Base-by-base conservation (phyloP, 495 filamentous ascomycete species). In the Xylaria scruposa region DNA sequence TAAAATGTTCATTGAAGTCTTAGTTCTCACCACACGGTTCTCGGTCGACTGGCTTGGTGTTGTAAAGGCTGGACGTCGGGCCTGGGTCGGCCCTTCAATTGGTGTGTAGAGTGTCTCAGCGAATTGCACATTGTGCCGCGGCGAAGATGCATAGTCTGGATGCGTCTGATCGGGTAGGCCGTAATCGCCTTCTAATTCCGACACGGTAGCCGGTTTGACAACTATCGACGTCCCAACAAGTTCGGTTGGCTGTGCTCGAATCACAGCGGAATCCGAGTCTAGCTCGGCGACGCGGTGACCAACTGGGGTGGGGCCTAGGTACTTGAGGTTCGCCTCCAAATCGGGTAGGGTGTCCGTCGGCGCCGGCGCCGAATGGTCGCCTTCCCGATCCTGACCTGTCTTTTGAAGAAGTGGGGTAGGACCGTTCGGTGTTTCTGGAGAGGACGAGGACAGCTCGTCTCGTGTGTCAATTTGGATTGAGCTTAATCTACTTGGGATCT, bases 111-210 rank as follows among this genome's bases (percentile, higher is more conserved):
- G 33, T n/a, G 59, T 44, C 59, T 15, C 40, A 1, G 12, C 40
- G 40, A 42, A 44, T 21, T 10, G 59, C 1, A 44, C 26, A 24
- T 12, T 9, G 10, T 62, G 59, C 33, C 38, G 36, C 59, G 59
- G 59, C 4, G 59, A 62, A 21, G 59, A 8, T 3, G 59, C n/a
- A 38, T 62, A 63, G 60, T 63, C 60, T 8, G 60, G 60, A 9
- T 63, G 60, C 21, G 21, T 46, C 40, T 63, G 60, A 2, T 63
- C 8, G 1, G 60, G 60, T 19, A 63, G 12, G 24, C 40, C 40
- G 60, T 63, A 47, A 13, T 63, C 60, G 60, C 60, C 60, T 10
- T 24, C 38, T 31, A 63, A 46, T 63, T 63, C 60, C 8, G 60
- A 15, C 12, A 44, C 9, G 9, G 2, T 12, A 7, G 40, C 36